A percentile compares a stretch with the other conserved stretches of the same genome.
These are phyloP conservation scores for Colletotrichum euphorbiae DNA, from an alignment of 2,329 filamentous ascomycete species.

Conservation along the genomic window DNA sequence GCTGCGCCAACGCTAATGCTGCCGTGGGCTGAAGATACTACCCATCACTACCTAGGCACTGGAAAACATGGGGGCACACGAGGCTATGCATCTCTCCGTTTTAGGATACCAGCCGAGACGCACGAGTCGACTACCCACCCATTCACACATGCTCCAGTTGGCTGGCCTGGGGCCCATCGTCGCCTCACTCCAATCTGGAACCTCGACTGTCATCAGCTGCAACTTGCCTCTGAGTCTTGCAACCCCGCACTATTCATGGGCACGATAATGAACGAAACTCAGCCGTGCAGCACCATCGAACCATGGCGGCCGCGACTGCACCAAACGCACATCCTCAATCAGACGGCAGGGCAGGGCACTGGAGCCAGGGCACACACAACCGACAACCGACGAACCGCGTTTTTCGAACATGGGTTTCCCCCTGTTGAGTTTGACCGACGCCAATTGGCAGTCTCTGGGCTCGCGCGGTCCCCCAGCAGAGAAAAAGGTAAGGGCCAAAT, in stretches of 20 bases:
- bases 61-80: slow-evolving; percentile 30
- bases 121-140: slow-evolving; percentile 6
- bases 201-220: background rate
- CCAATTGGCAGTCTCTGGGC: slow-evolving; percentile 13
- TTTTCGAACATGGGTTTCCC: slow-evolving; percentile 1
- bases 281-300: slow-evolving; percentile 18
- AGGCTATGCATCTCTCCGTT: slow-evolving; percentile 27
- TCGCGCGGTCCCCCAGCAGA: slow-evolving; percentile 20
- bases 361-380: slow-evolving; percentile 16
- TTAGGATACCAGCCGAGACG: slow-evolving; percentile 26
- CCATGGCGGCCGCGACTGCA: slow-evolving; percentile 17
- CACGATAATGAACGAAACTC: slow-evolving; percentile 5
- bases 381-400: background rate
- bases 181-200: slow-evolving; percentile 6
- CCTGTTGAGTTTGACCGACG: slow-evolving; percentile 7
- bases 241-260: background rate
- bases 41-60: slow-evolving; percentile 5
- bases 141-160: slow-evolving; percentile 31
- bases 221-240: background rate
- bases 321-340: too few relatives aligned
- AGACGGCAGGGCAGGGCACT: slow-evolving; percentile 24
- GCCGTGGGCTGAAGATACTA: slow-evolving; percentile 14
- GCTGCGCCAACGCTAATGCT: slow-evolving; percentile 17
- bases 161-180: slow-evolving; percentile 18
- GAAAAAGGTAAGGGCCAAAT: slow-evolving; percentile 31